phyloP scores from a whole-genome alignment of 2,329 filamentous ascomycete species.

The Colletotrichum paranaense region DNA sequence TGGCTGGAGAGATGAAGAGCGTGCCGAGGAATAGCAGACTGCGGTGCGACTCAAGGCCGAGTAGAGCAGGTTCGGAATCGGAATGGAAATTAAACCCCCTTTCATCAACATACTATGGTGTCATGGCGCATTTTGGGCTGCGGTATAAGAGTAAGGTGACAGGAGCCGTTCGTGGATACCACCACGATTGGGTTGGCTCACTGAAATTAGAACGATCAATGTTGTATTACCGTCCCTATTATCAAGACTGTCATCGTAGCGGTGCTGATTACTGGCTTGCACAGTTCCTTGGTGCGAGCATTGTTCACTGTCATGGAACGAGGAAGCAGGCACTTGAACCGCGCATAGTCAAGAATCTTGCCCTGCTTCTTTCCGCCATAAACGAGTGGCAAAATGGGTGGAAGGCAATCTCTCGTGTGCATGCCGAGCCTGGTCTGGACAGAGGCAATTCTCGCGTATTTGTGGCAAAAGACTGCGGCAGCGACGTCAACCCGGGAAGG shows the following conservation, averaged over 20 bases:
- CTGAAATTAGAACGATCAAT: not conserved
- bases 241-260: not conserved
- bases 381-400: not conserved
- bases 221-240: not conserved
- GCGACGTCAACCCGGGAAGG: not conserved
- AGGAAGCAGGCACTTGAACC: not conserved
- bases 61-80: conserved; percentile 12
- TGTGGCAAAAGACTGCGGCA: not conserved
- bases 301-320: not conserved
- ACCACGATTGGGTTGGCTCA: not conserved
- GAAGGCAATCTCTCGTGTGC: not conserved
- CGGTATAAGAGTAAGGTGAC: not conserved
- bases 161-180: not conserved
- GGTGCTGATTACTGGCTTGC: not conserved
- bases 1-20: conserved; percentile 23
- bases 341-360: not conserved
- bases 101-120: conserved; percentile 23
- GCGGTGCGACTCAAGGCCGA: not conserved
- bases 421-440: not conserved
- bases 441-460: not conserved
- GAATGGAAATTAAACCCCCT: conserved; percentile 17
- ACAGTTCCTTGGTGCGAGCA: not conserved
- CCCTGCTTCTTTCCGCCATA: not conserved
- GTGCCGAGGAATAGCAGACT: conserved; percentile 9
- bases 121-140: conserved; percentile 13